Conservation (phyloP, 2,329 filamentous ascomycete genomes). For the Stagonosporopsis rhizophila region DNA sequence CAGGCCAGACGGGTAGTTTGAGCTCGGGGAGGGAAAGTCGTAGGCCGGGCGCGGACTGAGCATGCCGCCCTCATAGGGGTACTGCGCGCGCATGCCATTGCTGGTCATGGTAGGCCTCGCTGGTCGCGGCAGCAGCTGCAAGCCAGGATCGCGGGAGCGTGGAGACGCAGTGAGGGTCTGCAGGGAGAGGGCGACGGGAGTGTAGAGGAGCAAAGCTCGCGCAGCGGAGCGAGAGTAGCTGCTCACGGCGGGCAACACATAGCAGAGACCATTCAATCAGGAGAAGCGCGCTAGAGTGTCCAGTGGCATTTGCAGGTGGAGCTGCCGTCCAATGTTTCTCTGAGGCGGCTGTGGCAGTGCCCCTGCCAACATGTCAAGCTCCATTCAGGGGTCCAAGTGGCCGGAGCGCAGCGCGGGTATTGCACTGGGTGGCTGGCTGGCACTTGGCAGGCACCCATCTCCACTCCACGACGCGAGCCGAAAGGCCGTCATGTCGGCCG, state of each 20-base stretch:
- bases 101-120: constrained; percentile 35
- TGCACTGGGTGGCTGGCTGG: constrained; percentile 1
- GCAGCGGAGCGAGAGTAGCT: constrained; percentile 33
- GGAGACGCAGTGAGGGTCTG: constrained; percentile 31
- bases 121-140: constrained; percentile 5
- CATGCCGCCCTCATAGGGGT: constrained; percentile 40
- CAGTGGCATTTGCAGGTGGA: constrained; percentile 7
- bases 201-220: constrained; percentile 34
- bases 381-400: constrained; percentile 12
- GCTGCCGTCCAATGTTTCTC: constrained; percentile 13
- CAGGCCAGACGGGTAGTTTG: constrained; percentile 47
- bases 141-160: constrained; percentile 18
- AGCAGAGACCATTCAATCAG: constrained; percentile 16
- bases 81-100: constrained; percentile 47
- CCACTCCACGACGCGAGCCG: constrained; percentile 13
- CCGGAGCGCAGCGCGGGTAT: constrained; percentile 16
- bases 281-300: constrained; percentile 19
- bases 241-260: constrained; percentile 43
- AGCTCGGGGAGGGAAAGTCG: constrained; percentile 49
- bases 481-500: constrained; percentile 4
- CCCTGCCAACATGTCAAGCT: constrained; percentile 20
- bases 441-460: constrained; percentile 12
- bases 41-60: constrained; percentile 44
- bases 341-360: constrained; percentile 4
- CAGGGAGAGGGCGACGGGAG: constrained; percentile 31